These are phyloP conservation scores for Tolypocladium tropicale DNA, from an alignment of 2,329 filamentous ascomycete genomes.

Conservation along the genomic window DNA sequence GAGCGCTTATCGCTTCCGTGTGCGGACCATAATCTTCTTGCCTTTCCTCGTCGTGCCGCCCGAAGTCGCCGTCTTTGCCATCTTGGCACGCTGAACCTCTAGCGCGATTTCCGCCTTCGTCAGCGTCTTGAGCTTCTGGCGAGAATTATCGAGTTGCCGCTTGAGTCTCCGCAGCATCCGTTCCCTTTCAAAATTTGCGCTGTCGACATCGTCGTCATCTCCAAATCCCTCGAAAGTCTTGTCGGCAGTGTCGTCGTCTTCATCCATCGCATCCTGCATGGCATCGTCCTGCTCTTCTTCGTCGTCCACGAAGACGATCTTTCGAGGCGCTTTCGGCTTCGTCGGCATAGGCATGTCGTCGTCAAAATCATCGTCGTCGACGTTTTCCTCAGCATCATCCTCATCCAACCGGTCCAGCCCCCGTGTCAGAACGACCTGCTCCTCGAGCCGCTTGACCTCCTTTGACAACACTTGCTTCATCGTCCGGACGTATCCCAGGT, in stretches of 20 bases:
- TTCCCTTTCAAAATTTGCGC: slow-evolving; percentile 26
- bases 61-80: slow-evolving; percentile 54
- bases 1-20: slow-evolving; percentile 44
- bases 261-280: slow-evolving; percentile 18
- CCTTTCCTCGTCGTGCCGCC: slow-evolving; percentile 49
- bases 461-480: slow-evolving; percentile 49
- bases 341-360: slow-evolving; percentile 18
- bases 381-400: slow-evolving; percentile 18
- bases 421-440: slow-evolving; percentile 36
- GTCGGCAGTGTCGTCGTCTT: slow-evolving; percentile 12
- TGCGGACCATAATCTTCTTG: slow-evolving; percentile 51
- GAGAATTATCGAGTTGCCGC: slow-evolving; percentile 37
- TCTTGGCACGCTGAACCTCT: slow-evolving; percentile 49
- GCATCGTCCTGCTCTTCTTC: slow-evolving; percentile 23
- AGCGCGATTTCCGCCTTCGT: slow-evolving; percentile 46
- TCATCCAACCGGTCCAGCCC: slow-evolving; percentile 26
- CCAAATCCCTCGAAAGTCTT: slow-evolving; percentile 3
- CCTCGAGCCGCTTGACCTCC: slow-evolving; percentile 45
- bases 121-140: slow-evolving; percentile 43
- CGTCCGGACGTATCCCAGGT: slow-evolving; percentile 53
- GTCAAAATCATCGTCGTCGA: slow-evolving; percentile 17
- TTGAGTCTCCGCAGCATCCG: slow-evolving; percentile 34
- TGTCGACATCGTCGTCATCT: slow-evolving; percentile 14
- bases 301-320: slow-evolving; percentile 42
- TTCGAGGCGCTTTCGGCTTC: slow-evolving; percentile 26